These are phyloP conservation scores for Phytophthora pini DNA, from an alignment of 352 stramenopile species.

Conservation along the genomic window DNA sequence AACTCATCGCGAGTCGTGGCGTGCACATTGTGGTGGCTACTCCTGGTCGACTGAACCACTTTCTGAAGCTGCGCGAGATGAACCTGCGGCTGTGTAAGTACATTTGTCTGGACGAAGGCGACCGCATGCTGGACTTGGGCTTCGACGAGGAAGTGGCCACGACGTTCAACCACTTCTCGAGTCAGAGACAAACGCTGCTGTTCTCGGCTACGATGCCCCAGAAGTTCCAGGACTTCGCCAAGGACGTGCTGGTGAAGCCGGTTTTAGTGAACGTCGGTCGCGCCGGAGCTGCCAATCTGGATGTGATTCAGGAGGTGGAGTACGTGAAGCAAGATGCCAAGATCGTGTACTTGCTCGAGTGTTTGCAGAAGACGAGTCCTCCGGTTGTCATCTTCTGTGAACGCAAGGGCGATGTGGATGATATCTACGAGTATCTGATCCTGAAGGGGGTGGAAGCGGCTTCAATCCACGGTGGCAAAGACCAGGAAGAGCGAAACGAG, in stretches of 20 bases:
- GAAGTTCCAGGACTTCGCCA: conserved; percentile 99
- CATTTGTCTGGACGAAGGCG: conserved; percentile 98
- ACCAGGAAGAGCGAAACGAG: conserved; percentile 97
- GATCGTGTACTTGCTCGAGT: conserved; percentile 99
- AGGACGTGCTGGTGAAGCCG: conserved; percentile 94
- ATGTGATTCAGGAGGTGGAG: conserved; percentile 99
- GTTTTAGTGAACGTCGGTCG: conserved; percentile 99
- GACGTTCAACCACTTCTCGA: conserved; percentile 98
- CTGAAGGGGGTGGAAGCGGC: conserved; percentile 96
- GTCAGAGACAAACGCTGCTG: conserved; percentile 97
- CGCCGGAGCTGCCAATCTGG: conserved; percentile 97
- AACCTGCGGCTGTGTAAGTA: conserved; percentile 96
- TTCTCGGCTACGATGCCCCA: conserved; percentile 99
- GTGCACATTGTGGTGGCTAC: conserved; percentile 98
- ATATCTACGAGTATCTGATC: conserved; percentile 99
- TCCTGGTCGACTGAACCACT: conserved; percentile 96
- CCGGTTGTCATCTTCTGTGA: conserved; percentile 99
- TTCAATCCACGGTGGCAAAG: conserved; percentile 98
- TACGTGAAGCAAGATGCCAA: conserved; percentile 99
- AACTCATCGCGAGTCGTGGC: conserved; percentile 85
- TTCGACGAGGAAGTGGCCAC: conserved; percentile 93
- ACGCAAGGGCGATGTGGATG: conserved; percentile 97
- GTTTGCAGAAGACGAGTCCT: conserved; percentile 98
- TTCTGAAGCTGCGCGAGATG: conserved; percentile 96
- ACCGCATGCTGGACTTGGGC: conserved; percentile 98